These are phyloP conservation scores for Begonia fuchsioides DNA, from an alignment of 306 rosid genomes.

Conservation along the genomic window DNA sequence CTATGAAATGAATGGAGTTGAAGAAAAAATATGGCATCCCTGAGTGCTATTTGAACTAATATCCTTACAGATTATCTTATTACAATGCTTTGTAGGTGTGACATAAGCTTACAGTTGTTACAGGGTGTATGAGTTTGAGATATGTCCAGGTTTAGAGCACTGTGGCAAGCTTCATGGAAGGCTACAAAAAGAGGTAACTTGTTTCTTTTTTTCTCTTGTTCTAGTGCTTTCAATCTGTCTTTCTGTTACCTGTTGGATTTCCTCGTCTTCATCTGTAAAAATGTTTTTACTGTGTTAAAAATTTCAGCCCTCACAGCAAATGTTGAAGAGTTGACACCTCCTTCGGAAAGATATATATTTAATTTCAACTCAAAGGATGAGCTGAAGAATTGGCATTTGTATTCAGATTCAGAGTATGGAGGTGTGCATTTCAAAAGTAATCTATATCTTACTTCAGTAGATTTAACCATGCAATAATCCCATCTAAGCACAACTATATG, in stretches of 20 bases:
- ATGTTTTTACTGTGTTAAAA: slow-evolving; percentile 7
- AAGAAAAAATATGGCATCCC: no score
- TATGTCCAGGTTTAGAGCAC: slow-evolving; percentile 64
- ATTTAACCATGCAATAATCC: no score
- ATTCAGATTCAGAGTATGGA: slow-evolving; percentile 89
- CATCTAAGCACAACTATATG: no score
- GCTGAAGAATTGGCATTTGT: slow-evolving; percentile 76
- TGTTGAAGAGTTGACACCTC: slow-evolving; percentile 82
- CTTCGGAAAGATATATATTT: slow-evolving; percentile 63
- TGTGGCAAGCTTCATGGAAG: slow-evolving; percentile 56
- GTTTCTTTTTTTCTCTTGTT: no score
- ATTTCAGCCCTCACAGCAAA: slow-evolving; percentile 45
- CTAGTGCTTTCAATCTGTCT: no score
- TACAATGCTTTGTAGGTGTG: not conserved
- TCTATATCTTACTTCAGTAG: not conserved
- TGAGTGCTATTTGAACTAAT: not conserved
- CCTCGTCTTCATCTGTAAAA: not conserved
- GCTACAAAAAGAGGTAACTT: slow-evolving; percentile 68
- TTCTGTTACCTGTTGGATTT: not conserved
- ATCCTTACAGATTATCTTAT: not conserved
- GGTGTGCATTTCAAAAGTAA: slow-evolving; percentile 21
- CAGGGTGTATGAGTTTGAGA: slow-evolving; percentile 11
- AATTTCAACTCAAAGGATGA: slow-evolving; percentile 71
- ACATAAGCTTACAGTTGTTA: not conserved
- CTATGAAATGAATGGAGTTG: no score